phyloP scores from a whole-genome alignment of 805 yeast species.

The Kodamaea hsintzibuensis region DNA sequence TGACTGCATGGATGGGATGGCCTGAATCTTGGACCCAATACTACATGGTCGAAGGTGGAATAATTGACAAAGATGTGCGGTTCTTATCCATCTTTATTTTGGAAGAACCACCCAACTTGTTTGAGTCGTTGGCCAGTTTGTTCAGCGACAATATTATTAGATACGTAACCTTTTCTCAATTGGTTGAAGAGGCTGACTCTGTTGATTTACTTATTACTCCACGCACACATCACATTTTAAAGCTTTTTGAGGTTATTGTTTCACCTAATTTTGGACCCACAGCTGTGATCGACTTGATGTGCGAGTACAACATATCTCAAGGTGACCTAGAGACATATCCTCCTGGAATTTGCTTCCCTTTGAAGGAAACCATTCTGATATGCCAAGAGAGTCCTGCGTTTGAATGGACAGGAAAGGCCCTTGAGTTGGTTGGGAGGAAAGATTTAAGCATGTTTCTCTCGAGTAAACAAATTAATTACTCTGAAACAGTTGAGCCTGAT shows the following conservation, averaged over 20 bases:
- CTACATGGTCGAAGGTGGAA: constrained; percentile 41
- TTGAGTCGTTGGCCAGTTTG: constrained; percentile 55
- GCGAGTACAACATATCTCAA: constrained; percentile 52
- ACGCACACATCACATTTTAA: constrained; percentile 57
- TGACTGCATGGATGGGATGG: constrained; percentile 76
- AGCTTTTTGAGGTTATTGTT: constrained; percentile 62
- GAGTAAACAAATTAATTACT: constrained; percentile 3
- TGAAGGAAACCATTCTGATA: constrained; percentile 57
- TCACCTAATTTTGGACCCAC: constrained; percentile 51
- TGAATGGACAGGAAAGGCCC: constrained; percentile 46
- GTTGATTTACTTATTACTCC: constrained; percentile 66
- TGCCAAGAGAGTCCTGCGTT: constrained; percentile 55
- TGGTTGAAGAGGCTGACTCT: constrained; percentile 60
- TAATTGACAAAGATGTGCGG: constrained; percentile 40
- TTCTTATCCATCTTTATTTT: constrained; percentile 49
- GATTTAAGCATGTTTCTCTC: constrained; percentile 49
- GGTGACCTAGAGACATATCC: constrained; percentile 69
- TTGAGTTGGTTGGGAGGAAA: constrained; percentile 64
- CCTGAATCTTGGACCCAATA: constrained; percentile 60
- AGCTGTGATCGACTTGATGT: constrained; percentile 63
- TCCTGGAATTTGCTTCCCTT: constrained; percentile 64
- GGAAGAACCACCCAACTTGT: constrained; percentile 59
- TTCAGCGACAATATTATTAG: constrained; percentile 46
- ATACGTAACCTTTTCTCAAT: constrained; percentile 64
- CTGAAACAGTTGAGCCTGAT: background rate